Conservation (phyloP, 495 filamentous ascomycete genomes). For the Daldinia bambusicola region DNA sequence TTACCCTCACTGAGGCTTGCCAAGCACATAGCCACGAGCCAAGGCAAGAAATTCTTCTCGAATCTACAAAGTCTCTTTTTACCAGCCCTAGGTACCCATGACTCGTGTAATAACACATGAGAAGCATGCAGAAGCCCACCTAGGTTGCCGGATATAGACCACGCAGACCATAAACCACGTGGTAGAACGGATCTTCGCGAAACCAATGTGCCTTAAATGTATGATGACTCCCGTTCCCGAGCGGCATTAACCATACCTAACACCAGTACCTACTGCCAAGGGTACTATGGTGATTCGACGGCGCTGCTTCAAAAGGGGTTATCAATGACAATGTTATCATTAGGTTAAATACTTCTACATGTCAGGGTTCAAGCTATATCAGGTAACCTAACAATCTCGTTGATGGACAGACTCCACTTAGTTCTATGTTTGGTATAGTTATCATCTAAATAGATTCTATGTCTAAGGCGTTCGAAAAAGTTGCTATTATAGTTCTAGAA, state of each 20-base stretch:
- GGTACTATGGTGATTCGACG: background rate
- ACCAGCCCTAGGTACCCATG: background rate
- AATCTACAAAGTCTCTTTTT: background rate
- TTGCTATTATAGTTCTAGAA: no score
- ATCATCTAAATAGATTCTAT: no score
- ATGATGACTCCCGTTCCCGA: constrained; percentile 4
- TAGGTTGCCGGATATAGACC: background rate
- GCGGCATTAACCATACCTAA: background rate
- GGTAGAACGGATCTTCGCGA: background rate
- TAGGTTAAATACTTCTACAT: no score
- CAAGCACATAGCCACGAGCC: background rate
- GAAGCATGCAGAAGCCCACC: background rate
- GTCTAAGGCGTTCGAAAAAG: no score
- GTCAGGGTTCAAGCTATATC: no score
- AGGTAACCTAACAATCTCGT: no score
- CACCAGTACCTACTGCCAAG: background rate
- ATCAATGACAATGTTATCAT: no score
- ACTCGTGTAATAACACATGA: background rate
- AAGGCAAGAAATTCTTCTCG: background rate
- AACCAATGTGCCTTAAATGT: background rate
- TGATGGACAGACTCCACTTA: no score
- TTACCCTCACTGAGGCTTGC: background rate
- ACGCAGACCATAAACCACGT: background rate
- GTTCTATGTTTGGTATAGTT: no score
- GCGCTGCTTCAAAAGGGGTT: no score